These are phyloP conservation scores for Melaleuca quinquenervia DNA, from an alignment of 345 rosid species.

Conservation along the genomic window DNA sequence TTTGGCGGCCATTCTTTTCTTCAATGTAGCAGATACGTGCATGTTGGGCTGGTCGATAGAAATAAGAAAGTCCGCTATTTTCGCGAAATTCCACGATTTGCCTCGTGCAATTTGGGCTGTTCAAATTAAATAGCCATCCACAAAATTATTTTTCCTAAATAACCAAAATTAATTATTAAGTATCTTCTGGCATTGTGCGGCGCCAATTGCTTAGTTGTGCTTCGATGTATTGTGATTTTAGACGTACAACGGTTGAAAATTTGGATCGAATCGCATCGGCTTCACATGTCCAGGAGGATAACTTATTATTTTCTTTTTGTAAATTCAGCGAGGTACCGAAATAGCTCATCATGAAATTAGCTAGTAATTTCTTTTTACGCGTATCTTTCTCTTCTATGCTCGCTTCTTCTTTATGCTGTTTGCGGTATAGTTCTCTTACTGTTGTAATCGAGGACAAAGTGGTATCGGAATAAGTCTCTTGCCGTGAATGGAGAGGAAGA, in stretches of 20 bases:
- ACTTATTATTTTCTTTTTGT: background rate
- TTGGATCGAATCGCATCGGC: background rate
- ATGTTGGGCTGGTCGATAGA: too few relatives aligned
- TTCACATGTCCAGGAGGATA: background rate
- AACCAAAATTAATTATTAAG: background rate
- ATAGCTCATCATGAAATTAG: background rate
- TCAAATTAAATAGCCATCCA: background rate
- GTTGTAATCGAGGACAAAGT: too few relatives aligned
- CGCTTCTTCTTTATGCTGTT: background rate
- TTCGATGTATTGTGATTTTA: background rate
- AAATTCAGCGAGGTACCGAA: background rate
- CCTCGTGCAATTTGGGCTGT: background rate
- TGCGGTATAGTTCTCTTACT: background rate
- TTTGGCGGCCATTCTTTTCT: too few relatives aligned
- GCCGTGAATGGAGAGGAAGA: background rate
- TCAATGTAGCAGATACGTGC: too few relatives aligned
- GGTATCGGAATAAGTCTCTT: too few relatives aligned
- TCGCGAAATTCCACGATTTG: background rate
- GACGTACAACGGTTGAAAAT: background rate
- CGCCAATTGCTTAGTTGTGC: background rate
- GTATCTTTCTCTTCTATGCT: background rate
- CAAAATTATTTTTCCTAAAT: background rate
- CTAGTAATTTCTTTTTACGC: background rate
- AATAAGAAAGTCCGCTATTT: too few relatives aligned
- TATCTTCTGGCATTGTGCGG: background rate